Evolutionary conservation across 2,329 filamentous ascomycete genomes (phyloP), one percentile per base, ranked within the genome.

Genomic region (Aureobasidium musti): DNA sequence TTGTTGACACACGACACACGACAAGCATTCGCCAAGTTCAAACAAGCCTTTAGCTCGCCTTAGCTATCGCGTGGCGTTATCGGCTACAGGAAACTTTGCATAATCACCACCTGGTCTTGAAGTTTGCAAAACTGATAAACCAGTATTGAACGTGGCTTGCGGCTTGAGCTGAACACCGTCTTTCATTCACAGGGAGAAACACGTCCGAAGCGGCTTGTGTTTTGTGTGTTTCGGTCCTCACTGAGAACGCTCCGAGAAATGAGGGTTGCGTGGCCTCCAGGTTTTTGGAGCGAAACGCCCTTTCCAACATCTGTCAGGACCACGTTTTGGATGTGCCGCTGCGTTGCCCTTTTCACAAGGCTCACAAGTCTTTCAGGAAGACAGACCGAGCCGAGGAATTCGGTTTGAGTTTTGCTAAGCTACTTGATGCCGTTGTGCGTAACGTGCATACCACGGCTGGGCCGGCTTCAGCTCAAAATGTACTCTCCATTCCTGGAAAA

Each of bases 371-470:
- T n/a, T 26, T 26, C 21, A 47, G 5, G 13, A 19, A 17, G 45
- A 49, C 23, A 49, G 26, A 52, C n/a, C 33, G 33, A 35, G 33
- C 35, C 35, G 53, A 56, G 53, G 53, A 56, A 56, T 56, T 26
- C 10, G 21, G 8, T 41, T 41, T 56, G 53, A 26, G 35, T 56
- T 56, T 37, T 26, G 35, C 53, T 41, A 56, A 56, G 33, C 53
- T 56, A 21, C 23, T 41, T 56, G 21, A 39, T 28, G 35, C 21
- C 35, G 35, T 56, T 41, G 35, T 41, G 30, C 35, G 5, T 35
- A 56, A 56, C 53, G 53, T 41, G 53, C 35, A 56, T 56, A 56
- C 53, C 53, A 56, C 53, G 53, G 53, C 53, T 41, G 35, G 35
- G 28, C 39, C 53, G 53, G 53, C 21, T 56, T 41, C 53, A 56